Evolutionary conservation across 805 yeast genomes (phyloP).

Genomic region (Saturnispora halmiae): DNA sequence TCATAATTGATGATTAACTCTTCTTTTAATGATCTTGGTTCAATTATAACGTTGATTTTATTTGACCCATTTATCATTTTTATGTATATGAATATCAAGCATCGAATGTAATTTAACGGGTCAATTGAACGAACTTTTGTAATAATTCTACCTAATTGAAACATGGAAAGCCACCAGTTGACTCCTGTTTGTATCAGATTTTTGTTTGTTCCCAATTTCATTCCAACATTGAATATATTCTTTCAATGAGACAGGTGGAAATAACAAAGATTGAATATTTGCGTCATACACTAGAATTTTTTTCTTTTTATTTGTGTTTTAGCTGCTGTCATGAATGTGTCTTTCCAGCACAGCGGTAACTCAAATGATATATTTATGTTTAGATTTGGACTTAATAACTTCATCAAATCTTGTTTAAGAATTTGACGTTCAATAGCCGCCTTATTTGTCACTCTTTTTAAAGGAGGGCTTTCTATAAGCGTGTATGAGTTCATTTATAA

Average conservation of each 20-base stretch:
- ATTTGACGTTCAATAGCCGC: not conserved
- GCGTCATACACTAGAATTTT: not conserved
- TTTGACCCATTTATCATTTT: not conserved
- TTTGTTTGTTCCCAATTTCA: not conserved
- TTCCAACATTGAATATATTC: not conserved
- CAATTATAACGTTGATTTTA: not conserved
- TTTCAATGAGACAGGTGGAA: not conserved
- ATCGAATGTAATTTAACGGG: not conserved
- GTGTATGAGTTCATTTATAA: slow-evolving; percentile 8
- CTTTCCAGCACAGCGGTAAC: slow-evolving; percentile 3
- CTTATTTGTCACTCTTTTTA: not conserved
- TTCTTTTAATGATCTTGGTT: not conserved
- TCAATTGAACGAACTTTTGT: not conserved
- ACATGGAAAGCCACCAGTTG: slow-evolving; percentile 4
- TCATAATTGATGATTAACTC: not conserved
- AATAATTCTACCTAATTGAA: not conserved
- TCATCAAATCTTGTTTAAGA: not conserved
- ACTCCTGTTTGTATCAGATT: not conserved
- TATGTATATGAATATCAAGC: not conserved
- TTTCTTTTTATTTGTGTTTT: not conserved
- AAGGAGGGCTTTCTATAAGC: slow-evolving; percentile 8
- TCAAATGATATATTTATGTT: not conserved
- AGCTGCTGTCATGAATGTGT: not conserved
- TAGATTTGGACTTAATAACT: not conserved
- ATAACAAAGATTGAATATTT: not conserved